Percentiles rank a stretch among this genome's conserved stretches.
These are phyloP conservation scores for Talaromyces nanjingensis DNA, from an alignment of 495 filamentous ascomycete species.

Conservation along the genomic window DNA sequence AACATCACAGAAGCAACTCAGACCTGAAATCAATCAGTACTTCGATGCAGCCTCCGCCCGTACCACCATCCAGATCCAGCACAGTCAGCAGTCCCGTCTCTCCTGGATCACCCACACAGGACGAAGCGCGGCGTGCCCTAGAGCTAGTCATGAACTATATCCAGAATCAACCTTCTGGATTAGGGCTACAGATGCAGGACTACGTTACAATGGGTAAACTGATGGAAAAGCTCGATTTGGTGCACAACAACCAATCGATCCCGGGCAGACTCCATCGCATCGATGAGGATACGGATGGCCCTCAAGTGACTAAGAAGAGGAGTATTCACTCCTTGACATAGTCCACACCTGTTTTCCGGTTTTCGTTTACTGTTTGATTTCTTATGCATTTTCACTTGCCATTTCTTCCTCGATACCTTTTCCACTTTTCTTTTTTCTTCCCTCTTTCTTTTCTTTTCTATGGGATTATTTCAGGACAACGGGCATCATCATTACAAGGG, in stretches of 20 bases:
- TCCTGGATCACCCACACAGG: constrained; percentile 68
- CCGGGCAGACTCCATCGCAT: constrained; percentile 66
- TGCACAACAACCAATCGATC: constrained; percentile 47
- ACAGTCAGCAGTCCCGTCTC: constrained; percentile 31
- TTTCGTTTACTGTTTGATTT: background rate
- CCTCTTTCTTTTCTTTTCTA: constrained; percentile 13
- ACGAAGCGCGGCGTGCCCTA: constrained; percentile 79
- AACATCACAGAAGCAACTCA: constrained; percentile 38
- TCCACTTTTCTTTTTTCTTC: constrained; percentile 10
- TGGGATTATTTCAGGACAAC: constrained; percentile 9
- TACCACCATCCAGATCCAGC: constrained; percentile 24
- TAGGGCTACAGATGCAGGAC: constrained; percentile 72
- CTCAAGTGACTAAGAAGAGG: constrained; percentile 40
- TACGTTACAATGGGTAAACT: constrained; percentile 76
- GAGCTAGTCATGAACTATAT: constrained; percentile 85
- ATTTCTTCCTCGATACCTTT: background rate
- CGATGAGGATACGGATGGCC: constrained; percentile 38
- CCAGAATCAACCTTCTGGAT: constrained; percentile 59
- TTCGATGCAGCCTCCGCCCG: constrained; percentile 42
- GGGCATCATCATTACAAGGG: constrained; percentile 1
- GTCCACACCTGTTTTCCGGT: background rate
- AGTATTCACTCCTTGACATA: constrained; percentile 44
- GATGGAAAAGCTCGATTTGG: constrained; percentile 79
- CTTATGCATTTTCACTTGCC: background rate
- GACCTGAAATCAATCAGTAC: constrained; percentile 32